These are phyloP conservation scores for Candida argentea DNA, from an alignment of 805 yeast genomes.

Conservation along the genomic window DNA sequence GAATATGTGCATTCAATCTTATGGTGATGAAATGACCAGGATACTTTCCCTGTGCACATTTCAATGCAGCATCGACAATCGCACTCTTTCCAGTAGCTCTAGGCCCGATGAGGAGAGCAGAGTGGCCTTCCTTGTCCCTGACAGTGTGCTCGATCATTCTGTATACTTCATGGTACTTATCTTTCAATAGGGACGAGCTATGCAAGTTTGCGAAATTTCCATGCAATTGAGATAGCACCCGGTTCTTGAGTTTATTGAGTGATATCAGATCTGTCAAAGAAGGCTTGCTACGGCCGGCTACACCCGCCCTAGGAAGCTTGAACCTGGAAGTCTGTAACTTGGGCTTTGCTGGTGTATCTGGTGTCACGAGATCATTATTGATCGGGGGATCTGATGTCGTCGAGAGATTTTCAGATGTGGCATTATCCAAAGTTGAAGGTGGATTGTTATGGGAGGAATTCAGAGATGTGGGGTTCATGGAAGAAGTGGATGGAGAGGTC, in stretches of 20 bases:
- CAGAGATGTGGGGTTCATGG: too few relatives aligned
- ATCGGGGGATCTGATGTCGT: too few relatives aligned
- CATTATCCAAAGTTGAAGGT: too few relatives aligned
- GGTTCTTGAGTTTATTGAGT: slow-evolving; percentile 6
- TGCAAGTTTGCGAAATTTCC: slow-evolving; percentile 10
- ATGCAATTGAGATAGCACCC: slow-evolving; percentile 13
- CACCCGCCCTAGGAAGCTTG: too few relatives aligned
- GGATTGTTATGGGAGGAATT: too few relatives aligned
- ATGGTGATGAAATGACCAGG: slow-evolving; percentile 50
- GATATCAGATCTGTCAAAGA: too few relatives aligned
- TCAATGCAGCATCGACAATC: slow-evolving; percentile 48
- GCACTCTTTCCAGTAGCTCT: slow-evolving; percentile 67
- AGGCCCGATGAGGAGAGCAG: slow-evolving; percentile 73
- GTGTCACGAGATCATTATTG: too few relatives aligned
- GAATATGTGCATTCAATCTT: slow-evolving; percentile 59
- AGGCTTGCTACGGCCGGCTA: too few relatives aligned
- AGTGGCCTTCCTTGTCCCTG: slow-evolving; percentile 64
- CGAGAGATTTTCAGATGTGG: too few relatives aligned
- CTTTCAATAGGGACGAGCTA: slow-evolving; percentile 10
- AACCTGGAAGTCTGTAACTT: too few relatives aligned
- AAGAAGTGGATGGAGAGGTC: too few relatives aligned
- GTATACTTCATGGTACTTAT: slow-evolving; percentile 41
- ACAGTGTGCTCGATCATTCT: slow-evolving; percentile 55
- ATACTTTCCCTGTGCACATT: slow-evolving; percentile 29
- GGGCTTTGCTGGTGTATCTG: too few relatives aligned